These are phyloP conservation scores for Zychaea mexicana DNA, from an alignment of 371 early-diverging fungal genomes.

Conservation along the genomic window DNA sequence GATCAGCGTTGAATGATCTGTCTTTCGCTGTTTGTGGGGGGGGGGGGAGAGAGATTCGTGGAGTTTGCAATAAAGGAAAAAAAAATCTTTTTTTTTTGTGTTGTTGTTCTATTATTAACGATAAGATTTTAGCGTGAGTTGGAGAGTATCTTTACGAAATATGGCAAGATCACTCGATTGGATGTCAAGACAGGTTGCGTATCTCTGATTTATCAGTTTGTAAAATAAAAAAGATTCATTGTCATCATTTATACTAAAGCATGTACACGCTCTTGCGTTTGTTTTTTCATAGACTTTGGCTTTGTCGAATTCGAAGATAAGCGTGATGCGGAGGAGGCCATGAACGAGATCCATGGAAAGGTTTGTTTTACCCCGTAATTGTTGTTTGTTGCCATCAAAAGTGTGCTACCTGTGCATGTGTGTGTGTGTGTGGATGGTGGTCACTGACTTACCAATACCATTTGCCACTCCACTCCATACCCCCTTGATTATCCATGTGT, in stretches of 20 bases:
- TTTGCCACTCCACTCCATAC: too few species aligned
- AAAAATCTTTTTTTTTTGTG: background rate
- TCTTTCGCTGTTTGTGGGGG: too few species aligned
- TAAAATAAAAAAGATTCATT: background rate
- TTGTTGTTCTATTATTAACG: background rate
- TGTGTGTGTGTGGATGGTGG: too few species aligned
- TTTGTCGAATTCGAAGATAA: conserved; percentile 76
- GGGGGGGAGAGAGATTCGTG: too few species aligned
- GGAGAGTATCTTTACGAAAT: conserved; percentile 73
- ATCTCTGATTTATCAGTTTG: too few species aligned
- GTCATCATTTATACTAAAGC: background rate
- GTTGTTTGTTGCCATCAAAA: too few species aligned
- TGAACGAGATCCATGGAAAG: conserved; percentile 60
- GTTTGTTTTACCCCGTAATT: too few species aligned
- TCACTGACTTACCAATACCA: too few species aligned
- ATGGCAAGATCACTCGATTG: conserved; percentile 74
- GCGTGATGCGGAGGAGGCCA: conserved; percentile 74
- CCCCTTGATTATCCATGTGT: background rate
- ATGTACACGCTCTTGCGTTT: background rate
- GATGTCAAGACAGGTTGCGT: conserved; percentile 63
- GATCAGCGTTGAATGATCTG: too few species aligned
- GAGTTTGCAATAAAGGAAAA: background rate
- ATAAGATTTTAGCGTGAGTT: conserved; percentile 55
- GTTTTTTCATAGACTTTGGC: conserved; percentile 63
- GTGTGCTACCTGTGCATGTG: too few species aligned